Evolutionary conservation across 2,329 filamentous ascomycete species (phyloP).

Genomic region (Clarireedia homoeocarpa): DNA sequence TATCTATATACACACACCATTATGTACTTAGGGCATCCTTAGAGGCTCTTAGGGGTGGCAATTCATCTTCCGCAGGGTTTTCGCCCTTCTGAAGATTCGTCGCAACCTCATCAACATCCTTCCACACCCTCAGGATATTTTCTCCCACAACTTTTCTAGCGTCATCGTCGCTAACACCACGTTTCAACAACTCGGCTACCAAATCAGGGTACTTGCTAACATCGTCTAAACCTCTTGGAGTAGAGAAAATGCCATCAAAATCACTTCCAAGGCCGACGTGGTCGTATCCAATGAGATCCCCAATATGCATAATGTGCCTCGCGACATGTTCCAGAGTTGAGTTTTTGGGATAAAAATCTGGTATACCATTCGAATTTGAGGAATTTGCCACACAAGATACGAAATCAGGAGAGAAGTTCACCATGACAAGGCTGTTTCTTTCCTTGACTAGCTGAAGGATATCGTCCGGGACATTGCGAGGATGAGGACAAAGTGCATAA

Average conservation of each 20-base stretch:
- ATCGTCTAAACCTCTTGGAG: slow-evolving; percentile 72
- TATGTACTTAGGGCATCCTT: too few relatives aligned
- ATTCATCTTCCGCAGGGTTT: slow-evolving; percentile 41
- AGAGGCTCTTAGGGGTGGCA: slow-evolving; percentile 15
- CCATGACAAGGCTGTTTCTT: slow-evolving; percentile 74
- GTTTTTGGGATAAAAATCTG: slow-evolving; percentile 58
- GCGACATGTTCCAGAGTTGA: slow-evolving; percentile 71
- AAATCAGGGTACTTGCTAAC: slow-evolving; percentile 77
- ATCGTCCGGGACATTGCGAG: slow-evolving; percentile 82
- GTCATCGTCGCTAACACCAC: slow-evolving; percentile 68
- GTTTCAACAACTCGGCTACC: slow-evolving; percentile 63
- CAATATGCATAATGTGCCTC: slow-evolving; percentile 76
- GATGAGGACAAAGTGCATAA: slow-evolving; percentile 74
- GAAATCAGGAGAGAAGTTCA: slow-evolving; percentile 81
- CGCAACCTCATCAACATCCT: slow-evolving; percentile 66
- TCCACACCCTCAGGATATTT: slow-evolving; percentile 81
- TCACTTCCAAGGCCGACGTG: slow-evolving; percentile 86
- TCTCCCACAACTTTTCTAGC: slow-evolving; percentile 68
- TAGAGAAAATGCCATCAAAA: slow-evolving; percentile 67
- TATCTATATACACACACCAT: too few relatives aligned
- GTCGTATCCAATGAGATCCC: slow-evolving; percentile 73
- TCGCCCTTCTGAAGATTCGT: slow-evolving; percentile 53
- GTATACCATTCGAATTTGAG: slow-evolving; percentile 54
- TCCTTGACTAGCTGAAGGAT: slow-evolving; percentile 69
- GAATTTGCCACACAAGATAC: slow-evolving; percentile 57